Percentiles rank a stretch among this genome's conserved stretches.
These are phyloP conservation scores for Simplicillium aogashimaense DNA, from an alignment of 2,329 filamentous ascomycete species.

Conservation along the genomic window DNA sequence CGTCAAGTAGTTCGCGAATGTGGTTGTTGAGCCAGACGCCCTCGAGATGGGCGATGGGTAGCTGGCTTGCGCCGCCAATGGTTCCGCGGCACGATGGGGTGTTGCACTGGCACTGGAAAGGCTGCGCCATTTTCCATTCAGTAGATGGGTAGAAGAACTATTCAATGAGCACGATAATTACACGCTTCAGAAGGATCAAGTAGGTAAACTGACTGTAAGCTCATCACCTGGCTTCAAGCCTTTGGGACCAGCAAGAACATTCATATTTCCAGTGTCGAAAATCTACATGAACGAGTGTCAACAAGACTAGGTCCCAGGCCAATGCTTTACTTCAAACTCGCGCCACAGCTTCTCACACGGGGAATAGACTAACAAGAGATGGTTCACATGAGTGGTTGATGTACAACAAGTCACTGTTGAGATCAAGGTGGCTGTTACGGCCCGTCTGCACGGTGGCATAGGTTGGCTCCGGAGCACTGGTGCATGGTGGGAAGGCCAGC, in stretches of 20 bases:
- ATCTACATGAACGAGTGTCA: constrained; percentile 29
- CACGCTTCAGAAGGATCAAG: neutral
- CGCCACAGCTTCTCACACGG: too few species aligned
- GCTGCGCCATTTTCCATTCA: constrained; percentile 65
- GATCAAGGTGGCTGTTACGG: constrained; percentile 43
- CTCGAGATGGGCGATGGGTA: constrained; percentile 41
- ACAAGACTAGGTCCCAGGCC: neutral
- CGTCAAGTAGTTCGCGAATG: constrained; percentile 44
- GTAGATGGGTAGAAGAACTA: constrained; percentile 68
- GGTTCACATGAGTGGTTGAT: constrained; percentile 61
- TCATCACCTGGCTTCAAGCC: constrained; percentile 47
- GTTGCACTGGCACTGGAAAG: constrained; percentile 57
- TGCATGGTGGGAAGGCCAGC: constrained; percentile 54
- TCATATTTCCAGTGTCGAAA: constrained; percentile 48
- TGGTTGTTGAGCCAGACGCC: constrained; percentile 54
- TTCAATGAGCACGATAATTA: neutral
- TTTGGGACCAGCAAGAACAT: constrained; percentile 46
- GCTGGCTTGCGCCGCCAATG: constrained; percentile 54
- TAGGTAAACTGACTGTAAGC: constrained; percentile 34
- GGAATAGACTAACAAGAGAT: constrained; percentile 39
- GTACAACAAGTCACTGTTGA: constrained; percentile 58
- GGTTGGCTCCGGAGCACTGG: constrained; percentile 41
- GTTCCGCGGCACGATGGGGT: constrained; percentile 46
- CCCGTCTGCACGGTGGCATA: constrained; percentile 57
- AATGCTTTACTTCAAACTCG: too few species aligned